These are phyloP conservation scores for Coniella vitis DNA, from an alignment of 2,329 filamentous ascomycete genomes.

Conservation along the genomic window DNA sequence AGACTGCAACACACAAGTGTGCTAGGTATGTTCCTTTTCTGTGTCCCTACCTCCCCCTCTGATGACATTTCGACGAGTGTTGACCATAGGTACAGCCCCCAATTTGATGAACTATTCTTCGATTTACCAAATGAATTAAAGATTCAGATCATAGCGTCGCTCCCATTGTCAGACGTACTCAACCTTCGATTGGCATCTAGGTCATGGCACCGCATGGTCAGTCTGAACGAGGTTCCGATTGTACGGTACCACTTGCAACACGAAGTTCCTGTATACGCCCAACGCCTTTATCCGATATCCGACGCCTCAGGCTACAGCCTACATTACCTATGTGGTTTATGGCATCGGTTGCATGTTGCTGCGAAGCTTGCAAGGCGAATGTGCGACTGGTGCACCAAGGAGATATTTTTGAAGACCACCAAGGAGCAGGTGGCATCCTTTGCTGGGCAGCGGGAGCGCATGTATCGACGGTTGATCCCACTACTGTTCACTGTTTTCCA, in stretches of 20 bases:
- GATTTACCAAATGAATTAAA: conserved; percentile 55
- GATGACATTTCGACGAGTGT: conserved; percentile 4
- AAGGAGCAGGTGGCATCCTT: conserved; percentile 50
- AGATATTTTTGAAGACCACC: conserved; percentile 55
- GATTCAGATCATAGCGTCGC: conserved; percentile 52
- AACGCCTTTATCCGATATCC: conserved; percentile 50
- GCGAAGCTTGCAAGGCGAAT: conserved; percentile 56
- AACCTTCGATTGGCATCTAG: conserved; percentile 52
- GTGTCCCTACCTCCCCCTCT: background rate
- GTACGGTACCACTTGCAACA: conserved; percentile 54
- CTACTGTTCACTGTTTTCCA: conserved; percentile 60
- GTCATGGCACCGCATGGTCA: conserved; percentile 53
- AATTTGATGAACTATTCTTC: conserved; percentile 52
- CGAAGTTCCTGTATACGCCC: conserved; percentile 53
- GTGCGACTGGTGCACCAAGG: conserved; percentile 58
- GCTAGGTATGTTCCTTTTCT: conserved; percentile 26
- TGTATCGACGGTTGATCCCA: conserved; percentile 58
- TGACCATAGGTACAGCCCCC: conserved; percentile 24
- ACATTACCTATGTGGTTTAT: conserved; percentile 56
- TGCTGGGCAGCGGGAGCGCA: conserved; percentile 53
- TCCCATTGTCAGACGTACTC: conserved; percentile 54
- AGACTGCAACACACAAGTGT: conserved; percentile 12
- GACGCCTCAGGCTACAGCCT: conserved; percentile 44
- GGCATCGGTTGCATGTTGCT: conserved; percentile 59
- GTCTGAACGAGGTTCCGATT: conserved; percentile 53